Evolutionary conservation across 2,329 filamentous ascomycete species (phyloP).

Genomic region (Lachnellula occidentalis): DNA sequence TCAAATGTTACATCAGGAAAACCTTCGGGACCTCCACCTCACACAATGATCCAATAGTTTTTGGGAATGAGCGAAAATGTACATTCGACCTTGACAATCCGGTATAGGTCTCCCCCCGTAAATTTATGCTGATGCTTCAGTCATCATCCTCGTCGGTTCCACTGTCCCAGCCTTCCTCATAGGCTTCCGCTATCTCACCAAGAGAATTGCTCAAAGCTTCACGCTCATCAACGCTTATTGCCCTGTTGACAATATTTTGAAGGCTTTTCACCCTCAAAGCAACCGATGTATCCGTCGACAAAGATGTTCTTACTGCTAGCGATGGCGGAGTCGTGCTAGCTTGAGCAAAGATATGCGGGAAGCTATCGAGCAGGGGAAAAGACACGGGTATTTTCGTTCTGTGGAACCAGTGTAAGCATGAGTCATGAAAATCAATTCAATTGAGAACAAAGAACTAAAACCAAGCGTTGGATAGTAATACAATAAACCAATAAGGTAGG

Average conservation of each 20-base stretch:
- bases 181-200: slow-evolving; percentile 78
- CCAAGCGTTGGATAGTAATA: not conserved
- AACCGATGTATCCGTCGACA: slow-evolving; percentile 74
- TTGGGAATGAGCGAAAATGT: not conserved
- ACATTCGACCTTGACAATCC: not conserved
- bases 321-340: slow-evolving; percentile 33
- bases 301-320: slow-evolving; percentile 49
- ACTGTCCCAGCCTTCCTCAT: slow-evolving; percentile 81
- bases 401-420: slow-evolving; percentile 20
- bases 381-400: slow-evolving; percentile 44
- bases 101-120: not conserved
- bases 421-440: not conserved
- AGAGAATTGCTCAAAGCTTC: slow-evolving; percentile 79
- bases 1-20: too few species aligned
- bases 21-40: not conserved
- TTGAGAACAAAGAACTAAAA: not conserved
- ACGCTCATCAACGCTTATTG: slow-evolving; percentile 69
- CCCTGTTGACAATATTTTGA: slow-evolving; percentile 56
- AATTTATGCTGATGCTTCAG: slow-evolving; percentile 9
- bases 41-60: not conserved
- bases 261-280: slow-evolving; percentile 61
- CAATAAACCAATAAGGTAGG: not conserved
- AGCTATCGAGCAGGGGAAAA: slow-evolving; percentile 80
- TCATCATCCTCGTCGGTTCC: slow-evolving; percentile 66
- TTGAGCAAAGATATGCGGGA: slow-evolving; percentile 65